Base-by-base conservation (phyloP, 1,284 basidiomycete genomes). In the Sanghuangporus baumii region DNA sequence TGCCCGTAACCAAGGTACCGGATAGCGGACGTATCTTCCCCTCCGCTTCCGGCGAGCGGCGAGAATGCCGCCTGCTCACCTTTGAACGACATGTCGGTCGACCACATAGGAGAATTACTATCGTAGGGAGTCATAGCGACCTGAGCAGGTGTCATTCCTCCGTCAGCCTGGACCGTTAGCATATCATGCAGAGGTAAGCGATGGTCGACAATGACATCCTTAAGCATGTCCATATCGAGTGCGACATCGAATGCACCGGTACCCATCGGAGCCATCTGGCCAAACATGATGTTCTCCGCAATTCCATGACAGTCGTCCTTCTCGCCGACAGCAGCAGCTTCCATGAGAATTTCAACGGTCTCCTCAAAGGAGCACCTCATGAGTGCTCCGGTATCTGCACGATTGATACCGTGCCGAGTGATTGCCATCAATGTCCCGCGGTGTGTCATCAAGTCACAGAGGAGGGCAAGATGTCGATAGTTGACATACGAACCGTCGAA, bases 401-500 rank as follows among this genome's bases (percentile, higher is more conserved):
- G 89, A 77, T 99, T 99, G 77, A 99, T 99, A 76, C 97, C 97
- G 72, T 99, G 97, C 57, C 97, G 94, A 55, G 97, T 99, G 76
- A 99, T 99, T 11, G 96, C 94, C 96, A 99, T 99, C 66, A 99
- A 82, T 8, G 86, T 78, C 46, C 97, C 97, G 63, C 94, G 92
- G 71, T 96, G 94, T 12, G 96, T 99, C 97, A 99, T 99, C 58
- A 99, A 82, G 74, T 99, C 97, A 74, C 94, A 96, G 26, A 99
- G 85, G 18, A 99, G 80, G 1, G 95, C 93, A 61, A 99, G 81
- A 75, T 99, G 97, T 60, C 97, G 89, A 77, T 98, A 99, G 77
- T 99, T 99, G 80, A 99, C 96, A 72, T 98, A 98, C 18, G 96
- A 98, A 82, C 96, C 97, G 74, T 98, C 97, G 78, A 98, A 98